Conservation (phyloP, 202 grass and related monocot genomes). For the Carex arenaria region DNA sequence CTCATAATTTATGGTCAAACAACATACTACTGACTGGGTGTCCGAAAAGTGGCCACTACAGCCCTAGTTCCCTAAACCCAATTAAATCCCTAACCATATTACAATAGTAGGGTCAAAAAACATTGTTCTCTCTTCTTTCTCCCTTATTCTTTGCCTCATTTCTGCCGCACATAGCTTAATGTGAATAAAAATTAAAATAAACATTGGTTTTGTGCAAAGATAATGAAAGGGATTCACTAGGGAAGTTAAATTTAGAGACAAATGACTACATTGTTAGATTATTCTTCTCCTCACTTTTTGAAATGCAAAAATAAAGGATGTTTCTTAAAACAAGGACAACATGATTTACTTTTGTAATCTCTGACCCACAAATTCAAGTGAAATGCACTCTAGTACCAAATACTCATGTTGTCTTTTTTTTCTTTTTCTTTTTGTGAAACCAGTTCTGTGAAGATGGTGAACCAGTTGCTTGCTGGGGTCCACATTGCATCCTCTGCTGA, state of each 20-base stretch:
- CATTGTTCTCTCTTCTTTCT: not conserved
- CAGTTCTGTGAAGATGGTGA: constrained; percentile 99
- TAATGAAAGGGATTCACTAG: not conserved
- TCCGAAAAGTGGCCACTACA: constrained; percentile 2
- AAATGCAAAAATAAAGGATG: not conserved
- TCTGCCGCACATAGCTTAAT: not conserved
- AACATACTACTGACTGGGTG: not conserved
- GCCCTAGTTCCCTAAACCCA: not conserved
- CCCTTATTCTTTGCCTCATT: not conserved
- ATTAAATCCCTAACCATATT: not conserved
- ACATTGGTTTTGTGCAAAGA: not conserved
- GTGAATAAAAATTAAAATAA: not conserved
- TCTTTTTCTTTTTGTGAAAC: constrained; percentile 30
- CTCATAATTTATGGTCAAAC: not conserved
- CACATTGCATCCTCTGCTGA: constrained; percentile 95
- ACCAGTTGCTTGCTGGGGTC: constrained; percentile 96
- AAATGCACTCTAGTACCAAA: not conserved
- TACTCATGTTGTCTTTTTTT: not conserved
- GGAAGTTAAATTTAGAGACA: constrained; percentile 7
- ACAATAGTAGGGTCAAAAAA: not conserved
- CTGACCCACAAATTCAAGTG: not conserved
- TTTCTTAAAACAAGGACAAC: not conserved
- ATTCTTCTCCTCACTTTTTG: not conserved
- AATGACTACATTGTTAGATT: not conserved
- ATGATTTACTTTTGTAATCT: not conserved